Evolutionary conservation across 768 basidiomycete genomes (phyloP).

Genomic region (Termitomyces bulborhizus): DNA sequence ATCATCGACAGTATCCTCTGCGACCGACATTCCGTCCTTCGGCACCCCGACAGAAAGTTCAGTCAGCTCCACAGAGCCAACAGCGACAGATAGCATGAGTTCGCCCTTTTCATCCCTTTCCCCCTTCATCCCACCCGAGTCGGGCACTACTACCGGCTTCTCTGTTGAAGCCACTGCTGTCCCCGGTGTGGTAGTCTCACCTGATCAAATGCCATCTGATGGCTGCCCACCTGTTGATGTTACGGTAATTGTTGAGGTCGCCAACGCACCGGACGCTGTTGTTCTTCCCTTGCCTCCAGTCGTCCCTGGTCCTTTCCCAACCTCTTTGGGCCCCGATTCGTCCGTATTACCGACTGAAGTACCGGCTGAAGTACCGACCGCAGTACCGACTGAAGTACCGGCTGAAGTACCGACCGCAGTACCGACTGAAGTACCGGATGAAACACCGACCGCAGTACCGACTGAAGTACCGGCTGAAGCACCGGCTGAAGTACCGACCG

Average conservation of each 20-base stretch:
- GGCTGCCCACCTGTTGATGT: background rate
- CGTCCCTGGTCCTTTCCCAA: too few species aligned
- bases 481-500: background rate
- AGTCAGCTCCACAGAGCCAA: background rate
- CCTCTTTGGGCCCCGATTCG: background rate
- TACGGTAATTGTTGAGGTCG: background rate
- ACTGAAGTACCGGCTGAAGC: too few species aligned
- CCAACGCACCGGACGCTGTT: background rate
- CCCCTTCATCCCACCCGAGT: background rate
- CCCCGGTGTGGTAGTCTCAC: background rate
- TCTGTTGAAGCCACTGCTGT: background rate
- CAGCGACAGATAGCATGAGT: background rate
- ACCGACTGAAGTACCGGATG: background rate
- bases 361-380: too few species aligned
- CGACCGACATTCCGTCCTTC: background rate
- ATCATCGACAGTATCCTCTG: background rate
- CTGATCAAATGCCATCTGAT: background rate
- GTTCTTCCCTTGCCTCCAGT: background rate
- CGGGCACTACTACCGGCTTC: background rate
- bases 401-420: background rate
- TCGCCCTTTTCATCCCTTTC: background rate
- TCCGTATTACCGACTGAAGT: background rate
- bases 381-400: background rate
- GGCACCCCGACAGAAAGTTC: background rate
- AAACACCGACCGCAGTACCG: too few species aligned